Base-by-base conservation (phyloP, 306 rosid species). In the Medicago arabica region DNA sequence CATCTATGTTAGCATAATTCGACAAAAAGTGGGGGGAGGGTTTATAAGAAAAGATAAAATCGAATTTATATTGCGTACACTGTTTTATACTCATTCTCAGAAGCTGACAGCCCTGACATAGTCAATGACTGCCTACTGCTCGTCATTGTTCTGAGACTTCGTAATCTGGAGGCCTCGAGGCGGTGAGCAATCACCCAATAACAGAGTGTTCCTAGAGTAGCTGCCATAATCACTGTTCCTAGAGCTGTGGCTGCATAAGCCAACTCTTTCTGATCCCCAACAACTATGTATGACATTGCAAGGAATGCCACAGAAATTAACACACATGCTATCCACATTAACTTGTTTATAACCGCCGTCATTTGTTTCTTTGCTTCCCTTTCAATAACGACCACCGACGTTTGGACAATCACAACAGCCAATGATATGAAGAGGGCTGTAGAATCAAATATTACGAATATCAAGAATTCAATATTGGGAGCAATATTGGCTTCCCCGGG, bases 321-420 rank as follows among this genome's bases (percentile, higher is more conserved):
- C 83, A 92, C 89, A 79, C 96, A 89, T 17, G 93, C 93, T 60
- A 88, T 11, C 97, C 97, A 92, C 97, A 92, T 88, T 21, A 89
- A 83, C 93, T 92, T 92, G 69, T 92, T 92, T 76, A 92, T 89
- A 43, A 88, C 69, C 3, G 97, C 85, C 75, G 85, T 89, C 90
- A 89, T 67, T 41, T 83, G 84, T 81, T 84, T 90, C 70, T 92
- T 92, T 11, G 89, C 85, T 64, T 77, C 81, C 75, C 90, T 89
- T 79, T 92, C 88, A 66, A 85, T 67, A 15, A 89, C 91, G 49
- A 92, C 93, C 67, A 92, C 38, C 3, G 97, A 92, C 44, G 97
- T 92, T 78, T 92, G 97, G 78, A 92, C 93, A 63, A 92, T 72
- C 85, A 92, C 97, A 19, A 92, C 97, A 62, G 96, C 97, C 78